Evolutionary conservation across 352 stramenopile genomes (phyloP).

Genomic region (Globisporangium alternatum): DNA sequence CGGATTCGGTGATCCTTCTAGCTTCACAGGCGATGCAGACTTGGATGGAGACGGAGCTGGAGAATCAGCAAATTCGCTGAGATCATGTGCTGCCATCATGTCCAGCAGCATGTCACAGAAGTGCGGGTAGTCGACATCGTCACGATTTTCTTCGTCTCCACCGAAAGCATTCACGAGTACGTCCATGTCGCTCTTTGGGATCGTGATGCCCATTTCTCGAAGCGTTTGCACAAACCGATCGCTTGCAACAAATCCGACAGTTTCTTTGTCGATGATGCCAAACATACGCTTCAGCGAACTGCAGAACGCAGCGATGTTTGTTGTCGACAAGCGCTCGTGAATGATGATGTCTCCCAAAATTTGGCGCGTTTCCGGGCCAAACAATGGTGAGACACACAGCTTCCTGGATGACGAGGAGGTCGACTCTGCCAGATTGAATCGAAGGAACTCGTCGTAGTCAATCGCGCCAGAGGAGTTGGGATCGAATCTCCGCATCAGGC

Average conservation of each 20-base stretch:
- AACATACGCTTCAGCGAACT: conserved; percentile 78
- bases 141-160: conserved; percentile 20
- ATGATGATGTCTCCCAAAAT: conserved; percentile 51
- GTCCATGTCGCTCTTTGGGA: conserved; percentile 38
- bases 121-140: conserved; percentile 42
- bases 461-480: conserved; percentile 64
- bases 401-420: conserved; percentile 41
- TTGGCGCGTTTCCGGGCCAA: conserved; percentile 23
- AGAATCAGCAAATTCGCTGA: conserved; percentile 3
- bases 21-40: conserved; percentile 8
- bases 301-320: conserved; percentile 49
- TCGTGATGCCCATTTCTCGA: conserved; percentile 52
- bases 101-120: conserved; percentile 64
- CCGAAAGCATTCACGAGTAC: conserved; percentile 45
- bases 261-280: conserved; percentile 76
- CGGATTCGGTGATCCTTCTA: conserved; percentile 7
- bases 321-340: conserved; percentile 42
- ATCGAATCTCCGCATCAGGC: conserved; percentile 75
- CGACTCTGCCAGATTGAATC: conserved; percentile 68
- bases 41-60: conserved; percentile 17
- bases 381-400: conserved; percentile 7
- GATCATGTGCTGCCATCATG: neutral
- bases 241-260: conserved; percentile 39
- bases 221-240: conserved; percentile 57
- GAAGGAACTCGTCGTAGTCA: conserved; percentile 72